Evolutionary conservation across 2,329 filamentous ascomycete genomes (phyloP).

Genomic region (Penicillium sp.): DNA sequence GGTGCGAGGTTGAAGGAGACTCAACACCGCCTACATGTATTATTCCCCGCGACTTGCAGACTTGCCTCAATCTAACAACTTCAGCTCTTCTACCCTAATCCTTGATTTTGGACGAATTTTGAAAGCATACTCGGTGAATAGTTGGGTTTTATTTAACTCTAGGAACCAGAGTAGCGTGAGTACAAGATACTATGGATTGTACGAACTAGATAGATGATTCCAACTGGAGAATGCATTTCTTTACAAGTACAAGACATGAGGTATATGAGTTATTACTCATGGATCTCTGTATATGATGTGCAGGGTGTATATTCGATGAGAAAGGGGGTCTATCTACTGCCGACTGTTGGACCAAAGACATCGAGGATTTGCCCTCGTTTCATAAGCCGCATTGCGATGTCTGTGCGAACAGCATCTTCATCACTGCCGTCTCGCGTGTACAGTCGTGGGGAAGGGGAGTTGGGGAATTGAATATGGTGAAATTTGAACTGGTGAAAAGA

Average conservation of each 20-base stretch:
- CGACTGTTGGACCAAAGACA: constrained; percentile 24
- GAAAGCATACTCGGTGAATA: too few relatives aligned
- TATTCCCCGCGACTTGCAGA: neutral
- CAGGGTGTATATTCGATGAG: constrained; percentile 35
- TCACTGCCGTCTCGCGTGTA: constrained; percentile 29
- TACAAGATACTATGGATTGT: too few relatives aligned
- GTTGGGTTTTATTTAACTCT: too few relatives aligned
- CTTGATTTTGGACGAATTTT: neutral
- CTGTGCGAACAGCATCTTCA: constrained; percentile 29
- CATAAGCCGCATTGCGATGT: constrained; percentile 26
- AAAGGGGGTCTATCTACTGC: constrained; percentile 38
- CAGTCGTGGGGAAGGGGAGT: constrained; percentile 20
- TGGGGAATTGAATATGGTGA: constrained; percentile 8
- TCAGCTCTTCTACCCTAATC: neutral
- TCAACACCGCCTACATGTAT: constrained; percentile 1
- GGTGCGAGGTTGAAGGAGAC: neutral
- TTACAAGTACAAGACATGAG: constrained; percentile 1
- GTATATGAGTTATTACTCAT: neutral
- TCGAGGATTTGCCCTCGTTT: constrained; percentile 22
- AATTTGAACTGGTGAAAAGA: neutral
- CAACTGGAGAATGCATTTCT: neutral
- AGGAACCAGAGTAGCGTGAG: too few relatives aligned
- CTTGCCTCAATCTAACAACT: neutral
- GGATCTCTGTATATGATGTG: constrained; percentile 14
- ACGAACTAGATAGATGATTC: neutral